These are phyloP conservation scores for Centrapalus pauciflorus DNA, from an alignment of 129 eudicot genomes.

Conservation along the genomic window DNA sequence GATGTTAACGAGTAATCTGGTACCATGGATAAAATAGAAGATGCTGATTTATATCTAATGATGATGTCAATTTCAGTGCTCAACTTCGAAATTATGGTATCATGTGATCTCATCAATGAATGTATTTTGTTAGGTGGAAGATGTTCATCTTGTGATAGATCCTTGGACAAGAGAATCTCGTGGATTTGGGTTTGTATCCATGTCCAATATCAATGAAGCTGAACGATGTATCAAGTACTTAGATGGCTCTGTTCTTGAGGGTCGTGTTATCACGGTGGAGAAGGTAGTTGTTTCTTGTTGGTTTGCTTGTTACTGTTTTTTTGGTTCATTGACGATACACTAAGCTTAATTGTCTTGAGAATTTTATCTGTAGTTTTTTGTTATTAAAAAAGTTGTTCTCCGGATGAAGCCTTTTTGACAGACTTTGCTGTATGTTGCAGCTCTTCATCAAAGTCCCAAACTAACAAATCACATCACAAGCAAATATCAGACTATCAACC, in stretches of 20 bases:
- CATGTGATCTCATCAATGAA: not conserved
- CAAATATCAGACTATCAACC: slow-evolving; percentile 70
- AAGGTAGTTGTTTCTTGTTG: slow-evolving; percentile 50
- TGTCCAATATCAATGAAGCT: slow-evolving; percentile 75
- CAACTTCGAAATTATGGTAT: not conserved
- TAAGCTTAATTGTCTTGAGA: not conserved
- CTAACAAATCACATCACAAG: slow-evolving; percentile 72
- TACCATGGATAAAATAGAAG: not conserved
- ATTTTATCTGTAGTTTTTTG: not conserved
- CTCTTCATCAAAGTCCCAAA: slow-evolving; percentile 78
- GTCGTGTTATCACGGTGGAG: slow-evolving; percentile 94
- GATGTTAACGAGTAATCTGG: not conserved
- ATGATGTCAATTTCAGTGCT: not conserved
- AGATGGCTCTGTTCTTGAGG: slow-evolving; percentile 80
- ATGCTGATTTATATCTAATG: not conserved
- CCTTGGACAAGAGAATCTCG: slow-evolving; percentile 93
- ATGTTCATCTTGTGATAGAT: slow-evolving; percentile 78
- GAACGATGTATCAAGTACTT: slow-evolving; percentile 75
- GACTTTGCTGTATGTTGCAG: slow-evolving; percentile 90
- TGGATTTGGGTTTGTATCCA: slow-evolving; percentile 89
- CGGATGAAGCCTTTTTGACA: slow-evolving; percentile 60
- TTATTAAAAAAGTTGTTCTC: slow-evolving; percentile 30
- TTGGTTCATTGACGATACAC: not conserved
- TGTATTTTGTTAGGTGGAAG: slow-evolving; percentile 55
- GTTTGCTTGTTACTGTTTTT: not conserved